A percentile compares a stretch with the other conserved stretches of the same genome.
These are phyloP conservation scores for Arthrinium puccinioides DNA, from an alignment of 2,329 filamentous ascomycete species.

Conservation along the genomic window DNA sequence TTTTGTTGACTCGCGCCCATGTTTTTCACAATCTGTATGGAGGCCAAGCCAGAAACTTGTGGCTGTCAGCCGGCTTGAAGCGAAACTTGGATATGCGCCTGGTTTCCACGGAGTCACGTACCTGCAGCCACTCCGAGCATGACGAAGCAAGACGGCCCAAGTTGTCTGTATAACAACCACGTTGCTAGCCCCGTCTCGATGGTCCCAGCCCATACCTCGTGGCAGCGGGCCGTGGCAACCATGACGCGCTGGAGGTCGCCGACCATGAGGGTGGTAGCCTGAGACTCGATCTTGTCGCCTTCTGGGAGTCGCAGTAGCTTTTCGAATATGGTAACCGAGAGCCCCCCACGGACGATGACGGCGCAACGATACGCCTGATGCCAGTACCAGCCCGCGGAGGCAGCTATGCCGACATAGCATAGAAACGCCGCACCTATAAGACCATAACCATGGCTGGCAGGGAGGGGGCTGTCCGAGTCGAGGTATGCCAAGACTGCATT, in stretches of 20 bases:
- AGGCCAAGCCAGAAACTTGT: not conserved
- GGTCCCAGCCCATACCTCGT: not conserved
- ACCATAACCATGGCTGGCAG: slow-evolving; percentile 11
- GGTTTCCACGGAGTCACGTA: not conserved
- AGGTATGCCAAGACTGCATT: slow-evolving; percentile 10
- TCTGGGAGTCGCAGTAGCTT: not conserved
- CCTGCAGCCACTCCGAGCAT: not conserved
- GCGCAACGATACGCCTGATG: not conserved
- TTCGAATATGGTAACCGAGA: not conserved
- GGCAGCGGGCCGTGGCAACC: not conserved
- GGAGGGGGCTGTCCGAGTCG: not conserved
- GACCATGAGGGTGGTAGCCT: not conserved
- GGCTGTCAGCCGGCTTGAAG: not conserved
- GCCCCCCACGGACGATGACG: not conserved
- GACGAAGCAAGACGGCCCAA: not conserved
- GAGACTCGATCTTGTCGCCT: not conserved
- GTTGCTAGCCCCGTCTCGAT: not conserved
- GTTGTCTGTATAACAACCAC: not conserved
- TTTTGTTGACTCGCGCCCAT: not conserved
- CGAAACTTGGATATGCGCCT: not conserved
- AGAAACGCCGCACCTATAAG: slow-evolving; percentile 12
- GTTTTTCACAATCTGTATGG: not conserved
- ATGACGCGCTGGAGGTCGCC: not conserved
- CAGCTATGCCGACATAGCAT: slow-evolving; percentile 12
- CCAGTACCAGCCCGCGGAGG: not conserved